Evolutionary conservation across 2,329 filamentous ascomycete species (phyloP).

Genomic region (Fusarium palustre): DNA sequence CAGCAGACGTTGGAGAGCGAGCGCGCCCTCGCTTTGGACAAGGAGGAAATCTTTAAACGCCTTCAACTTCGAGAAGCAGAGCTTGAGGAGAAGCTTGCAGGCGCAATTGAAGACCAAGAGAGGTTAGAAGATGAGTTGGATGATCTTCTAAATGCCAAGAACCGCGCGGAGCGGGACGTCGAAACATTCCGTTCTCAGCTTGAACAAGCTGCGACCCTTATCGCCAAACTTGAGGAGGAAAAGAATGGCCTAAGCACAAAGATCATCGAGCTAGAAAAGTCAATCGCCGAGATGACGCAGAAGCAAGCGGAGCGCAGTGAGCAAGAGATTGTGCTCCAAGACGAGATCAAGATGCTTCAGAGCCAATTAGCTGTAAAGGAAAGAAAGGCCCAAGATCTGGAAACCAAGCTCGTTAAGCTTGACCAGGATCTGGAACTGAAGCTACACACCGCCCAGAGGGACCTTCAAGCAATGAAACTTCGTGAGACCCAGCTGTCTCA

Average conservation of each 20-base stretch:
- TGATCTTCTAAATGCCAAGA: conserved; percentile 87
- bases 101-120: conserved; percentile 93
- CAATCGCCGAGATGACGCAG: conserved; percentile 76
- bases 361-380: conserved; percentile 92
- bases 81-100: conserved; percentile 90
- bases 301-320: conserved; percentile 79
- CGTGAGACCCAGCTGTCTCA: conserved; percentile 80
- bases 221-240: conserved; percentile 85
- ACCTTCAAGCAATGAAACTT: conserved; percentile 78
- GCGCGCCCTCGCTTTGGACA: conserved; percentile 93
- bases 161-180: conserved; percentile 85
- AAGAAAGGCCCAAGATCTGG: conserved; percentile 87
- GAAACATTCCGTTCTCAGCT: conserved; percentile 83
- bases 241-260: conserved; percentile 79
- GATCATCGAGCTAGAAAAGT: conserved; percentile 75
- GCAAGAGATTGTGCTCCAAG: conserved; percentile 79
- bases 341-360: conserved; percentile 90
- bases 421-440: conserved; percentile 93
- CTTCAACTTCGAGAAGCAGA: conserved; percentile 91
- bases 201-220: conserved; percentile 90
- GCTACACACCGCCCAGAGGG: conserved; percentile 80
- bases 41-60: conserved; percentile 99
- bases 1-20: conserved; percentile 97
- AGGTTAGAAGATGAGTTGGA: conserved; percentile 94
- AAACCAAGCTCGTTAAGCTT: conserved; percentile 82